Base-by-base conservation (phyloP, 768 basidiomycete species). In the Pleurotus tuoliensis region DNA sequence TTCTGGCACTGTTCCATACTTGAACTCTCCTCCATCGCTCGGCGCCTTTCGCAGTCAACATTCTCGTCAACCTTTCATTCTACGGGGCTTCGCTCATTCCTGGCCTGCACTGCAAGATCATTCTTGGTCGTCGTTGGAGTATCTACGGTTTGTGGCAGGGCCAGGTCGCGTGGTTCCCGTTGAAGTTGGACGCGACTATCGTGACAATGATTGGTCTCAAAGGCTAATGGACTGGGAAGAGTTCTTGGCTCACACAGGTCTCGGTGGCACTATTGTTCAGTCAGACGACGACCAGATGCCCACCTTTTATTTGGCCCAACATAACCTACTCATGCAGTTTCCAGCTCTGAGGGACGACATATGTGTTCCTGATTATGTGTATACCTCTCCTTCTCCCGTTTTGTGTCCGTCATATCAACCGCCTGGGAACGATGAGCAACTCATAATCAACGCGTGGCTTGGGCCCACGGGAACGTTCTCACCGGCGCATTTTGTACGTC, bases 321-420 rank as follows among this genome's bases (percentile, higher is more conserved):
- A 99, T 71, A 81, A 85, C 62, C 80, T 99, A 12, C 76, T 95
- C 57, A 73, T 71, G 40, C 97, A 99, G 68, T 94, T 98, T 61
- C 94, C 94, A 1, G 68, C 70, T 2, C 76, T 99, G 43, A 75
- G 80, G 47, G 73, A 77, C 6, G 97, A 98, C 64, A 82, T 98
- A 48, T 59, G 79, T 8, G 62, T 92, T n/a, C 96, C 97, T 0
- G 94, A 97, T 66, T 94, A 96, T 64, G 87, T 90, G 22, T 98
- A 91, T 66, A 76, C 88, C 13, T 78, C 73, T 6, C 77, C 86
- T 44, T 63, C 71, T 11, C 76, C 79, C 5, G 58, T 64, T 2
- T 71, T 76, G 40, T 76, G 65, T 51, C 76, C 81, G 1, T 66
- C 67, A 2, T 95, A 95, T 66, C 57, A 62, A 13, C 82, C 89